phyloP scores from a whole-genome alignment of 2,329 filamentous ascomycete species.

The Aureobasidium uvarum region DNA sequence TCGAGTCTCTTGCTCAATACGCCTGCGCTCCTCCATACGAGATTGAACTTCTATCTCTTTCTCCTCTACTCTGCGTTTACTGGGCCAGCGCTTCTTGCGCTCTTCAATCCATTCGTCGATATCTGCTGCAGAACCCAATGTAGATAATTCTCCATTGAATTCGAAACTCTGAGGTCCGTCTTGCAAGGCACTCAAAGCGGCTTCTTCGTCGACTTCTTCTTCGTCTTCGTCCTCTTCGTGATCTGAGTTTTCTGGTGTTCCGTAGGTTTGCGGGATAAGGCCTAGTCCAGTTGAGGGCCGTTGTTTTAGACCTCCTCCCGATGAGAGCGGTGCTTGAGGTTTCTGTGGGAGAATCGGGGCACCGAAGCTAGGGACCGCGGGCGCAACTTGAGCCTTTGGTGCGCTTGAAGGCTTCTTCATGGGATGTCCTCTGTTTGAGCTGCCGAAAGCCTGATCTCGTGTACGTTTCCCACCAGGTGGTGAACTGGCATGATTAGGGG shows the following conservation, averaged over 20 bases:
- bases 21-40: constrained; percentile 33
- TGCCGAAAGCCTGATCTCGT: constrained; percentile 20
- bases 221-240: constrained; percentile 50
- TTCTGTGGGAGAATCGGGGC: constrained; percentile 30
- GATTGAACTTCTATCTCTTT: constrained; percentile 39
- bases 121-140: constrained; percentile 60
- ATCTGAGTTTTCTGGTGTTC: constrained; percentile 29
- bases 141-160: constrained; percentile 56
- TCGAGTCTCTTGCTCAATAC: constrained; percentile 34
- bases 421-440: constrained; percentile 22
- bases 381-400: constrained; percentile 32
- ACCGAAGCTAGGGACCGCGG: constrained; percentile 38
- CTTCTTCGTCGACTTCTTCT: constrained; percentile 69
- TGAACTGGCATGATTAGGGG: not conserved
- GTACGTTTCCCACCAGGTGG: constrained; percentile 18
- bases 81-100: constrained; percentile 76
- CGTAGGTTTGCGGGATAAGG: constrained; percentile 54
- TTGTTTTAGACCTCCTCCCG: constrained; percentile 56
- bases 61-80: constrained; percentile 65
- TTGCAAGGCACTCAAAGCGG: constrained; percentile 36
- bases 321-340: constrained; percentile 26
- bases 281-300: constrained; percentile 70
- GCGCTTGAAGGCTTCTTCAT: constrained; percentile 27
- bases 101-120: constrained; percentile 78
- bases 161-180: constrained; percentile 48